Conservation (phyloP, 345 rosid genomes). For the Draba incana region DNA sequence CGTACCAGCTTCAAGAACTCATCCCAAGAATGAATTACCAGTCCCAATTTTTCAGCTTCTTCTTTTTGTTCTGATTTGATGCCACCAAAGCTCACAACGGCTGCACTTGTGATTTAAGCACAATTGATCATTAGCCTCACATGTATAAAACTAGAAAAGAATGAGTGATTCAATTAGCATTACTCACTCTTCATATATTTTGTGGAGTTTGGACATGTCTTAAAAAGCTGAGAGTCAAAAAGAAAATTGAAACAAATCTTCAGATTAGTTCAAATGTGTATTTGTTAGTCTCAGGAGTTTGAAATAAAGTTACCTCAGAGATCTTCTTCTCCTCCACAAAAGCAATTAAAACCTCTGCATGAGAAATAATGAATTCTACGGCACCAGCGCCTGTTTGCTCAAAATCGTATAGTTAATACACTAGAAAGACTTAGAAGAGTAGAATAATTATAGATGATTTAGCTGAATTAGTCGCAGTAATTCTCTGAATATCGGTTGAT, state of each 20-base stretch:
- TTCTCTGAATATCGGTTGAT: neutral
- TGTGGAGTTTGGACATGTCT: slow-evolving; percentile 63
- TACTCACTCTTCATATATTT: slow-evolving; percentile 66
- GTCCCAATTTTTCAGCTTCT: slow-evolving; percentile 61
- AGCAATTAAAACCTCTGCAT: slow-evolving; percentile 73
- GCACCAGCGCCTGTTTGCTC: slow-evolving; percentile 70
- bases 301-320: slow-evolving; percentile 54
- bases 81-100: slow-evolving; percentile 84
- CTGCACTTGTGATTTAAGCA: slow-evolving; percentile 45
- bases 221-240: slow-evolving; percentile 55
- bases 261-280: neutral
- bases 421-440: slow-evolving; percentile 1
- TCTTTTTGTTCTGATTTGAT: slow-evolving; percentile 58
- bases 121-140: slow-evolving; percentile 21
- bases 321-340: slow-evolving; percentile 83
- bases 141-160: neutral
- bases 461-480: too few species aligned
- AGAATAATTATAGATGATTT: too few species aligned
- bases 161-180: neutral
- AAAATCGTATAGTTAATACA: slow-evolving; percentile 16
- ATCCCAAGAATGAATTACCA: slow-evolving; percentile 71
- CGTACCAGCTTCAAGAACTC: slow-evolving; percentile 72
- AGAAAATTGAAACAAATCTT: neutral
- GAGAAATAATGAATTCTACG: slow-evolving; percentile 70
- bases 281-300: neutral